Base-by-base conservation (phyloP, 2,329 filamentous ascomycete genomes). In the Pestalotiopsis sp. region DNA sequence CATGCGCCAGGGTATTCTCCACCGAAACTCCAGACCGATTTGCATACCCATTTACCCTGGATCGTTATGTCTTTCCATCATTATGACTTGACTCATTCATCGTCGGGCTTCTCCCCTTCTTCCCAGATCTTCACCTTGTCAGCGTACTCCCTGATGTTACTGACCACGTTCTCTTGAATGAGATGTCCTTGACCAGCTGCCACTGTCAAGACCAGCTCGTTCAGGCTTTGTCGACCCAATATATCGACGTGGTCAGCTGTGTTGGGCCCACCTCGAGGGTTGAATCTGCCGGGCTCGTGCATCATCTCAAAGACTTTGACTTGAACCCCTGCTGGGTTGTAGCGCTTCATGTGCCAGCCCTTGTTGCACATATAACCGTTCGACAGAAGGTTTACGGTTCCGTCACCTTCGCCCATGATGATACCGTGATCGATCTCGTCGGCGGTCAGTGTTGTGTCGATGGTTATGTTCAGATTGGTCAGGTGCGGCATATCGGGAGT, bases 221-320 rank as follows among this genome's bases (percentile, higher is more conserved):
- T 99, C 31, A 99, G 85, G 40, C 90, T 94, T 73, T 94, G 91
- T 38, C 96, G 86, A 1, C 96, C 96, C 2, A 99, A 85, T 69
- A 99, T 99, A 78, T 99, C 96, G 65, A 99, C 96, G 77, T 99
- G 96, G 77, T 99, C 96, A 14, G 94, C 95, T 70, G 87, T 90
- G 70, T 89, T 89, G 27, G 89, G 88, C 0, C 89, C 90, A 20
- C 90, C 90, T 66, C 96, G 85, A 0, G 96, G 94, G 74, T 91
- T 95, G 79, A 98, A 99, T 20, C 93, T 84, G 74, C 98, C 95
- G 1, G 96, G 96, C 76, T 98, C 95, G 77, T 99, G 96, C 1
- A 91, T 93, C 96, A 99, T 99, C 83, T 99, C 96, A 70, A 92
- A 94, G 0, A 95, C 93, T 56, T 90, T 97, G 71, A 99, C 84